phyloP scores from a whole-genome alignment of 179 eudicot species.

The Vitellaria paradoxa region DNA sequence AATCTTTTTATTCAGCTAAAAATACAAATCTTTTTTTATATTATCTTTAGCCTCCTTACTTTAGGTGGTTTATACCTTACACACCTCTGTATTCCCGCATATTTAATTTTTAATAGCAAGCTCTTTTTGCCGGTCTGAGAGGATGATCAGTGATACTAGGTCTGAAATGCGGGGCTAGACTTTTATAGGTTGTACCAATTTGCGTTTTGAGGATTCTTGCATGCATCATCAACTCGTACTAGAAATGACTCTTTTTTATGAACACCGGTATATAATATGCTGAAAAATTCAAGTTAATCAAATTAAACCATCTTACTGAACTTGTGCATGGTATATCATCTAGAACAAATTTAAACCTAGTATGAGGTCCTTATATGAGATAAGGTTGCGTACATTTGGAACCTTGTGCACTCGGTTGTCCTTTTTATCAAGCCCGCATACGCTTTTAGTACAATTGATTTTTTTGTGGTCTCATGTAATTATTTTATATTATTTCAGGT shows the following conservation, averaged over 20 bases:
- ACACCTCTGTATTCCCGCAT: no score
- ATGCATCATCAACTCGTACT: slow-evolving; percentile 1
- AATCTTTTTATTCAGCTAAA: no score
- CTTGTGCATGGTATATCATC: neutral
- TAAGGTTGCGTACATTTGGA: no score
- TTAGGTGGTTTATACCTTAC: no score
- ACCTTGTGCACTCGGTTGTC: no score
- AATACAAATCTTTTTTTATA: no score
- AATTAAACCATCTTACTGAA: neutral
- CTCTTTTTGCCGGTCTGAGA: no score
- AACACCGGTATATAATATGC: neutral
- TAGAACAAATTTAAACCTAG: neutral
- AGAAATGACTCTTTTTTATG: neutral
- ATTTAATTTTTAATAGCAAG: no score
- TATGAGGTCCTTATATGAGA: no score
- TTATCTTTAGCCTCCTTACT: no score
- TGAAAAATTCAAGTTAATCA: neutral
- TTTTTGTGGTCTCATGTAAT: neutral
- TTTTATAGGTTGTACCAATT: neutral
- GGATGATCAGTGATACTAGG: no score
- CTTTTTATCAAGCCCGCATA: neutral
- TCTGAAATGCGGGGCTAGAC: no score
- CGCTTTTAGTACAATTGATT: neutral
- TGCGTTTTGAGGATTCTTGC: neutral
- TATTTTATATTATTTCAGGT: slow-evolving; percentile 48